Conservation (phyloP, 441 rosid genomes). For the Metrosideros polymorpha region DNA sequence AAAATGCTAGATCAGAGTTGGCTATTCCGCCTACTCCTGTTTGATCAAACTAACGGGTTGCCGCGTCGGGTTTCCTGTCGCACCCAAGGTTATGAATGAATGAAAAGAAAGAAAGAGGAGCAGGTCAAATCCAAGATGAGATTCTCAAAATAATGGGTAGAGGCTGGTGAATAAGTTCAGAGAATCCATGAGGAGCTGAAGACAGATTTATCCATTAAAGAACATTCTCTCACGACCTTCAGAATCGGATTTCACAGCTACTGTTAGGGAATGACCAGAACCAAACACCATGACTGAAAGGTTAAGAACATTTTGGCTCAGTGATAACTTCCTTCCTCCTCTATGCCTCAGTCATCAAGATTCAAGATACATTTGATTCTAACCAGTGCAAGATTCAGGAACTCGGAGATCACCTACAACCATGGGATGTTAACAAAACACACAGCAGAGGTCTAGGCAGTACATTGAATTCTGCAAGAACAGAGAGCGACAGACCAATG, state of each 20-base stretch:
- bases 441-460: background rate
- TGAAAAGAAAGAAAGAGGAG: background rate
- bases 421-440: background rate
- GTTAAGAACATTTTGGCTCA: background rate
- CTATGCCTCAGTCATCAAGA: background rate
- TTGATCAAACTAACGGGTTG: background rate
- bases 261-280: background rate
- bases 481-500: background rate
- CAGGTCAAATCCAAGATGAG: background rate
- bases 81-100: background rate
- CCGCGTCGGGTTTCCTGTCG: rapidly evolving
- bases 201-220: background rate
- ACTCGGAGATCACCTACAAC: background rate
- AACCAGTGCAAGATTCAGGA: background rate
- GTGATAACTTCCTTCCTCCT: background rate
- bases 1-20: background rate
- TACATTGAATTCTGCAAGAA: background rate
- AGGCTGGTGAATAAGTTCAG: background rate
- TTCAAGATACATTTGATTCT: background rate
- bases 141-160: background rate
- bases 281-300: background rate
- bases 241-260: background rate
- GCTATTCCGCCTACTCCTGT: background rate
- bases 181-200: background rate
- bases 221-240: background rate